Base-by-base conservation (phyloP, 495 filamentous ascomycete species). In the Polyplosphaeria fusca region DNA sequence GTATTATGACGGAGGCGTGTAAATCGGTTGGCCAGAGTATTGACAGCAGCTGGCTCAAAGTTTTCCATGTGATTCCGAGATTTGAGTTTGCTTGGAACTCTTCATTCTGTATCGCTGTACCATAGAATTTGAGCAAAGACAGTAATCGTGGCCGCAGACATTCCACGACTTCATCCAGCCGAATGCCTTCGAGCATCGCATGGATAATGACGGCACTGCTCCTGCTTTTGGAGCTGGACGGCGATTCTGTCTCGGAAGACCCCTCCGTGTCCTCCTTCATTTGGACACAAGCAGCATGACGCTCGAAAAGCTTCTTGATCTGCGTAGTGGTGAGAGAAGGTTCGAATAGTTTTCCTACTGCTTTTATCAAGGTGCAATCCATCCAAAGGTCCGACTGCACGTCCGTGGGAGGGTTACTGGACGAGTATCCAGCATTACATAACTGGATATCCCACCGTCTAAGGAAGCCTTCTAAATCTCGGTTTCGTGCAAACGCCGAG, bases 381-480 rank as follows among this genome's bases (percentile, higher is more conserved):
- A 12, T 25, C 61, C 18, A 2, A 42, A 44, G 16, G 14, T 4
- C 11, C 54, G 47, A 32, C 61, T 35, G 61, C 64, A 67, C 11
- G 64, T 58, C 14, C 35, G 20, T 5, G 41, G 7, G 35, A 16
- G 19, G 22, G 22, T 14, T 44, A 27, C 23, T n/a, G n/a, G n/a
- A n/a, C n/a, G n/a, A n/a, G n/a, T n/a, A n/a, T n/a, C n/a, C n/a
- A n/a, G n/a, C n/a, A n/a, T n/a, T 23, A 27, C 71, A 62, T 7
- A 92, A 76, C 61, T 86, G 81, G 9, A 74, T 68, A 39, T 80
- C 73, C 88, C 88, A 93, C 13, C 79, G 65, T 26, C 77, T 73
- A 61, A 90, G 71, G 64, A 92, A 93, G 3, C 77, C 77, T 5
- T 77, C 58, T 27, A 93, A 65, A 55, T 89, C 80, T 66, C 88